Evolutionary conservation across 2,329 filamentous ascomycete genomes (phyloP).

Genomic region (Aspergillus ochraceus): DNA sequence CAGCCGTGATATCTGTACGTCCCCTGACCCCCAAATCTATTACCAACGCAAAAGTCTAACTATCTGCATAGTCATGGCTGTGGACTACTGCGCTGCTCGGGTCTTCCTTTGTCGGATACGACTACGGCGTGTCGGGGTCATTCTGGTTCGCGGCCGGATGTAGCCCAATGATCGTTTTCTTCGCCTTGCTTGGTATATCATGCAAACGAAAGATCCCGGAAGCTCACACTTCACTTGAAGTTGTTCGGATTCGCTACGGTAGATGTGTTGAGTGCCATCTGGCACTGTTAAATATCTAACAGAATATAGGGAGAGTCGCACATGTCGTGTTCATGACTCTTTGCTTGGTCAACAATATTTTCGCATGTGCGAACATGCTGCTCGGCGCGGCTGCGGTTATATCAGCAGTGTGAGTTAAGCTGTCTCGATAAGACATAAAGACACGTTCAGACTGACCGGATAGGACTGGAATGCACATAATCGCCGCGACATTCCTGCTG

Average conservation of each 20-base stretch:
- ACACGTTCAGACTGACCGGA: neutral
- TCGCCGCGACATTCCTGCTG: slow-evolving; percentile 51
- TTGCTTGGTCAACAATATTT: slow-evolving; percentile 56
- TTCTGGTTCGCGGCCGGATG: slow-evolving; percentile 61
- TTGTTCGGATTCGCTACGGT: slow-evolving; percentile 55
- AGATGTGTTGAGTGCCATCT: neutral
- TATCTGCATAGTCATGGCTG: slow-evolving; percentile 46
- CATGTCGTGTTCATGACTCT: slow-evolving; percentile 56
- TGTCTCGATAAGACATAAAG: no score
- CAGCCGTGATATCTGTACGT: slow-evolving; percentile 52
- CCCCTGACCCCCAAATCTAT: neutral
- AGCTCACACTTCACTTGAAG: slow-evolving; percentile 56
- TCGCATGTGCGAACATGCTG: slow-evolving; percentile 56
- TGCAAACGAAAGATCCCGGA: slow-evolving; percentile 56
- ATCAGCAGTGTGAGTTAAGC: slow-evolving; percentile 31
- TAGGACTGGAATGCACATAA: slow-evolving; percentile 52
- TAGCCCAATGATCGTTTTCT: slow-evolving; percentile 58
- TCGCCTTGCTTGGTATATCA: slow-evolving; percentile 52
- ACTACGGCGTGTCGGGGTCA: slow-evolving; percentile 55
- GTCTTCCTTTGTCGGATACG: slow-evolving; percentile 53
- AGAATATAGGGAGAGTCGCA: slow-evolving; percentile 33
- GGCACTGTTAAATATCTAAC: neutral
- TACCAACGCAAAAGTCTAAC: neutral
- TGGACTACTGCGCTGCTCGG: slow-evolving; percentile 56
- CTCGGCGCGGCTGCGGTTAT: slow-evolving; percentile 48